These are phyloP conservation scores for Agrocybe praecox DNA, from an alignment of 768 basidiomycete species.

Conservation along the genomic window DNA sequence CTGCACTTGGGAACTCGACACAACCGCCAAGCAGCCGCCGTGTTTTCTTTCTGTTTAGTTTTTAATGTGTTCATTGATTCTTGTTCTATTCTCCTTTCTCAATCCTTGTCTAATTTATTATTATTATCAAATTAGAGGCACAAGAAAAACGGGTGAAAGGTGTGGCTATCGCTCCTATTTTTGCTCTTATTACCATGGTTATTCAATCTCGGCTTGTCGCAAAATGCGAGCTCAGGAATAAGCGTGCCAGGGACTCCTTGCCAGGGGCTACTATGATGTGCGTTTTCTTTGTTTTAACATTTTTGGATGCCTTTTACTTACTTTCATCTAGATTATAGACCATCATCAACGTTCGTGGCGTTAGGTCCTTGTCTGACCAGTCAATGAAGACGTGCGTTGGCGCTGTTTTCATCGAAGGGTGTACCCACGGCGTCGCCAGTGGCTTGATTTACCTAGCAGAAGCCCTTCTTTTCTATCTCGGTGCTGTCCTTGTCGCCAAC, in stretches of 20 bases:
- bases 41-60: too few relatives aligned
- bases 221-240: slow-evolving; percentile 76
- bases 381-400: slow-evolving; percentile 71
- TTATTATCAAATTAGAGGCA: too few relatives aligned
- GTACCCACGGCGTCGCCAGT: slow-evolving; percentile 78
- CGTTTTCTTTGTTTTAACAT: slow-evolving; percentile 22
- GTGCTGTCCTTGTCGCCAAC: slow-evolving; percentile 78
- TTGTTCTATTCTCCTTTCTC: too few relatives aligned
- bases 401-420: slow-evolving; percentile 88
- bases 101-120: too few relatives aligned
- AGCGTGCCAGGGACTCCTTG: slow-evolving; percentile 85
- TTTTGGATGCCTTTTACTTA: not conserved
- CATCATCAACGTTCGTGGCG: slow-evolving; percentile 82
- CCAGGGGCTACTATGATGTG: slow-evolving; percentile 86
- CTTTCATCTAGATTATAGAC: slow-evolving; percentile 41
- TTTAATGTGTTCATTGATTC: too few relatives aligned
- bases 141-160: too few relatives aligned
- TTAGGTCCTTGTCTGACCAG: slow-evolving; percentile 77
- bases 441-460: slow-evolving; percentile 89
- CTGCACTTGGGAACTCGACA: slow-evolving; percentile 84
- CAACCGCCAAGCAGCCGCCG: too few relatives aligned
- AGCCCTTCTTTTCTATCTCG: slow-evolving; percentile 90
- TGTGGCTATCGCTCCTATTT: slow-evolving; percentile 83
- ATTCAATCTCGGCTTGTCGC: slow-evolving; percentile 74
- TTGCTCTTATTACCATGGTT: slow-evolving; percentile 73